Base-by-base conservation (phyloP, 495 filamentous ascomycete genomes). In the Beverwykella pulmonaria region DNA sequence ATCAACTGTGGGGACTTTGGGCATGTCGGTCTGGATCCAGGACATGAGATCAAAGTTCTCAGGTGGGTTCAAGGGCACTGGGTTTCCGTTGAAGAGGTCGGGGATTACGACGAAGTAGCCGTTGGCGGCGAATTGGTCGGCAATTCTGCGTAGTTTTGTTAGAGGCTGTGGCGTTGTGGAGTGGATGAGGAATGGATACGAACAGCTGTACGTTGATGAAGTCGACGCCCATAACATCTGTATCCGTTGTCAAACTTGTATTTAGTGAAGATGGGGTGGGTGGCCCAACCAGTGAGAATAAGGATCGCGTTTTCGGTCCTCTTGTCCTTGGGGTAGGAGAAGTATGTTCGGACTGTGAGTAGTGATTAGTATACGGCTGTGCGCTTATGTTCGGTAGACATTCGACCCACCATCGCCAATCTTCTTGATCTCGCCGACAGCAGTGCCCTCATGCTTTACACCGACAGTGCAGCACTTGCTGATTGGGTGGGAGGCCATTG, bases 41-140 rank as follows among this genome's bases (percentile, higher is more conserved):
- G 56, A 65, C 50, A 76, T 73, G 30, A 93, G 62, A 68, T 90
- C 81, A 69, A 86, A 88, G 69, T 77, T 85, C 32, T 70, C 78
- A 0, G 82, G 76, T 1, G 81, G 79, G 78, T 89, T 87, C 54
- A 87, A 80, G 5, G 78, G 78, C 70, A 91, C 72, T 17, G 85
- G 69, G 70, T 95, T 89, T 54, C 90, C 91, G 46, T 87, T 82
- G 81, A 93, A 91, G 63, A 89, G 78, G 75, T 96, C 92, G 61
- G 90, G 84, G 68, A 96, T 80, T 23, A 93, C 75, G 48, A 86
- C 86, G 22, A 90, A 82, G 76, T 92, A 96, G 47, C 92, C 92
- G 53, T 90, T 89, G 71, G 85, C 87, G 61, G 92, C 92, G 65
- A 84, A 91, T 74, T 91, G 88, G 79, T 95, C 92, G 62, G 91